phyloP scores from a whole-genome alignment of 306 rosid genomes.

The Dryas octopetala region DNA sequence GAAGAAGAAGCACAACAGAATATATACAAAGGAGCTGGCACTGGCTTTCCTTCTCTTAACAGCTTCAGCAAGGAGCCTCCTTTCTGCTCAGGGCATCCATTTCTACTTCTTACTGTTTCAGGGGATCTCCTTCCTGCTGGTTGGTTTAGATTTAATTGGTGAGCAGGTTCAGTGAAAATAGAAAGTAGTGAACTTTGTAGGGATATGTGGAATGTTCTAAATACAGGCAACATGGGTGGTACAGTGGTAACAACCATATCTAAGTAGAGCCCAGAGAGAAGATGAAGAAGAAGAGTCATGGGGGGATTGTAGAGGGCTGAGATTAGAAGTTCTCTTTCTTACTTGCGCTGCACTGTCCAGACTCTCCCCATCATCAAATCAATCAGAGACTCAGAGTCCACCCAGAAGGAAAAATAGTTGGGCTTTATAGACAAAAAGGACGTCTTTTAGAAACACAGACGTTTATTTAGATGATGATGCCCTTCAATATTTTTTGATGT shows the following conservation, averaged over 20 bases:
- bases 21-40: conserved; percentile 78
- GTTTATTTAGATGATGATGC: conserved; percentile 18
- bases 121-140: conserved; percentile 82
- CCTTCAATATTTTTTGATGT: conserved; percentile 16
- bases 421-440: conserved; percentile 5
- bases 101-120: conserved; percentile 93
- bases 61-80: conserved; percentile 86
- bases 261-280: background rate
- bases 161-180: conserved; percentile 66
- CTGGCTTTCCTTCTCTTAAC: conserved; percentile 82
- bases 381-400: conserved; percentile 17
- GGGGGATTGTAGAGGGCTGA: conserved; percentile 24
- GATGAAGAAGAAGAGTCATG: background rate
- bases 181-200: conserved; percentile 8
- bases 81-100: conserved; percentile 96
- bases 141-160: conserved; percentile 87
- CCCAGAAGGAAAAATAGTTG: conserved; percentile 20
- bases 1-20: conserved; percentile 75
- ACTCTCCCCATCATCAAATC: background rate
- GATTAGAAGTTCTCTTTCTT: conserved; percentile 13
- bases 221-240: conserved; percentile 14
- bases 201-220: background rate
- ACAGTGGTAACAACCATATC: background rate
- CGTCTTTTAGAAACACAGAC: conserved; percentile 16
- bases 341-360: conserved; percentile 14